Percentiles rank a stretch among this genome's conserved stretches.
These are phyloP conservation scores for Trichoderma parareesei DNA, from an alignment of 495 filamentous ascomycete genomes.

Conservation along the genomic window DNA sequence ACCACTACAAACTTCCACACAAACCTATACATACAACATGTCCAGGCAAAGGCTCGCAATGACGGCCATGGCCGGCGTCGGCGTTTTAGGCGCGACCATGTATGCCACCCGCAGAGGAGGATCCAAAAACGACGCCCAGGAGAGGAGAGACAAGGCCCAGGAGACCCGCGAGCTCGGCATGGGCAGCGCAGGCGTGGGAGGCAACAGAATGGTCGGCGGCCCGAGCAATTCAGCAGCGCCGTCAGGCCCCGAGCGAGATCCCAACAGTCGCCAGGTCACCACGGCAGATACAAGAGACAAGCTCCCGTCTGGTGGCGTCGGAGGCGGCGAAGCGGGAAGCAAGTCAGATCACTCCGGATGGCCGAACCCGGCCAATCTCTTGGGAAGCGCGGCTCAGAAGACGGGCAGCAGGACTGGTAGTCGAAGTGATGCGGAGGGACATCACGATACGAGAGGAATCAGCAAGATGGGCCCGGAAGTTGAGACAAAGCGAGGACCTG, in stretches of 20 bases:
- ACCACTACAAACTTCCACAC: neutral
- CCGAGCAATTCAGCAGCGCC: neutral
- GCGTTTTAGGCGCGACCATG: neutral
- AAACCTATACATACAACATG: too few species aligned
- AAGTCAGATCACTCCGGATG: neutral
- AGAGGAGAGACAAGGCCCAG: neutral
- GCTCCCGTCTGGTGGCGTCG: neutral
- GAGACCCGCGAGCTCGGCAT: neutral
- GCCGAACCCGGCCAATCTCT: neutral
- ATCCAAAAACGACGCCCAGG: neutral
- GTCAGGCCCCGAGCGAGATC: neutral
- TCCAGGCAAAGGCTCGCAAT: neutral
- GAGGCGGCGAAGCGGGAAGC: neutral
- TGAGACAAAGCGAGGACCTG: neutral
- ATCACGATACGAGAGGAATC: neutral
- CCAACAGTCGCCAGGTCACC: neutral
- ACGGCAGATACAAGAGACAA: neutral
- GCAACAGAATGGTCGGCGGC: neutral
- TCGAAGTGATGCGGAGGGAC: neutral
- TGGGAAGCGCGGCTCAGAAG: neutral
- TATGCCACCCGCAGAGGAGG: neutral
- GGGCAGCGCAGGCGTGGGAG: neutral
- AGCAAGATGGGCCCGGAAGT: neutral
- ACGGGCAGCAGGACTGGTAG: neutral
- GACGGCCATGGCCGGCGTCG: neutral